A percentile compares a stretch with the other conserved stretches of the same genome.
phyloP scores from a whole-genome alignment of 2,329 filamentous ascomycete species.

The Hypomyces perniciosus region DNA sequence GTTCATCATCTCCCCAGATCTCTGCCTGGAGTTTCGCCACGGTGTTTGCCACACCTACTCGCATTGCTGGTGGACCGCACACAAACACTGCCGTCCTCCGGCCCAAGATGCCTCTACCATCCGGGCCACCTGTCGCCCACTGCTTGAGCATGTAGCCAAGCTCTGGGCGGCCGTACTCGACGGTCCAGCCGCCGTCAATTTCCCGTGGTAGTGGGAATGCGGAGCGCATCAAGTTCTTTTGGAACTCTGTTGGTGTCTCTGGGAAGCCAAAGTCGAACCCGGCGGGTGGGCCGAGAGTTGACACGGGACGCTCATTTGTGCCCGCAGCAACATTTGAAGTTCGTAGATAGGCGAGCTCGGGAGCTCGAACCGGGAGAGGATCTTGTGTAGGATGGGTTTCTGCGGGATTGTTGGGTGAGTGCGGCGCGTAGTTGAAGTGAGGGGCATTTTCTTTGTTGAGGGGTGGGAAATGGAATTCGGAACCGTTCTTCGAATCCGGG shows the following conservation, averaged over 20 bases:
- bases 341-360: slow-evolving; percentile 54
- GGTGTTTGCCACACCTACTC: slow-evolving; percentile 78
- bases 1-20: slow-evolving; percentile 71
- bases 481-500: slow-evolving; percentile 26
- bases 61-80: slow-evolving; percentile 82
- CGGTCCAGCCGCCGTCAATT: slow-evolving; percentile 76
- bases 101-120: slow-evolving; percentile 66
- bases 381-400: slow-evolving; percentile 18
- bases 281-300: slow-evolving; percentile 52
- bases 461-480: slow-evolving; percentile 55
- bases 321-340: slow-evolving; percentile 34
- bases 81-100: slow-evolving; percentile 84
- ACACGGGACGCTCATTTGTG: slow-evolving; percentile 40
- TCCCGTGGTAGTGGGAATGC: slow-evolving; percentile 68
- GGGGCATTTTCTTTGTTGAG: slow-evolving; percentile 44
- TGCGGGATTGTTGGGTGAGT: slow-evolving; percentile 31
- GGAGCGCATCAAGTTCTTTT: slow-evolving; percentile 85
- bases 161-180: slow-evolving; percentile 87
- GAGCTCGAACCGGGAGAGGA: slow-evolving; percentile 34
- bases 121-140: slow-evolving; percentile 65
- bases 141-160: slow-evolving; percentile 81
- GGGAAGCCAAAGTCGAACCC: slow-evolving; percentile 79
- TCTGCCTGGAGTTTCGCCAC: slow-evolving; percentile 76
- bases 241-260: slow-evolving; percentile 76
- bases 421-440: slow-evolving; percentile 54